Evolutionary conservation across 208 protist species (phyloP).

Genomic region (Sergeia podlipaevii): DNA sequence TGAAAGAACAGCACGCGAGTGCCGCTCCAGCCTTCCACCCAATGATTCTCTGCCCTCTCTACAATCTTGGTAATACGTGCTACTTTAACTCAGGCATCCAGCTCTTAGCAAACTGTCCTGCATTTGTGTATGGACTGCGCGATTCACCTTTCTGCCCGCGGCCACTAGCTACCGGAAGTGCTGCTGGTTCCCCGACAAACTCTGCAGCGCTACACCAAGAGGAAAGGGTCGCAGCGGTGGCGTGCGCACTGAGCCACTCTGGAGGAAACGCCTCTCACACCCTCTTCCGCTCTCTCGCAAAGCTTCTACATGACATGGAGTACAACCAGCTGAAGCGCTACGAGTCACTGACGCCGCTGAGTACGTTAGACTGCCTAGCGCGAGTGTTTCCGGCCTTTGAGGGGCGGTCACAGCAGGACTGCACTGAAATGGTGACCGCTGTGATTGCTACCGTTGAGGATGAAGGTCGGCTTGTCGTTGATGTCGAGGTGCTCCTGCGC

Average conservation of each 20-base stretch:
- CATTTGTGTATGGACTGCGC: slow-evolving; percentile 61
- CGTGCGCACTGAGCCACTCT: slow-evolving; percentile 14
- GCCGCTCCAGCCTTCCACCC: slow-evolving; percentile 30
- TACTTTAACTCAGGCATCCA: slow-evolving; percentile 97
- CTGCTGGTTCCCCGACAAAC: neutral
- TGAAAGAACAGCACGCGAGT: too few species aligned
- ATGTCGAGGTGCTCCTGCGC: slow-evolving; percentile 41
- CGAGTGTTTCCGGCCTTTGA: slow-evolving; percentile 70
- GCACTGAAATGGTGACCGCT: slow-evolving; percentile 75
- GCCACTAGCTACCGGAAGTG: neutral
- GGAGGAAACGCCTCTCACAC: slow-evolving; percentile 27
- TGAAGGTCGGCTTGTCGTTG: slow-evolving; percentile 46
- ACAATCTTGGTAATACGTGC: slow-evolving; percentile 97
- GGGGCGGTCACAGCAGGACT: slow-evolving; percentile 86
- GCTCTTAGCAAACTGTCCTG: slow-evolving; percentile 87
- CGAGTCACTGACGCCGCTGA: slow-evolving; percentile 37
- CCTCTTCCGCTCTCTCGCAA: slow-evolving; percentile 41
- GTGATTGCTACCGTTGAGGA: slow-evolving; percentile 69
- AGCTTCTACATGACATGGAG: slow-evolving; percentile 67
- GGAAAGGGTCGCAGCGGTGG: neutral
- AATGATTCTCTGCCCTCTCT: slow-evolving; percentile 75
- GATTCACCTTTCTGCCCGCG: slow-evolving; percentile 27
- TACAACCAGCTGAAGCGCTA: slow-evolving; percentile 11
- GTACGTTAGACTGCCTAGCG: slow-evolving; percentile 47
- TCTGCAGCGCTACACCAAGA: neutral